Percentiles rank a stretch among this genome's conserved stretches.
phyloP scores from a whole-genome alignment of 1,284 basidiomycete species.

The Earliella scabrosa region DNA sequence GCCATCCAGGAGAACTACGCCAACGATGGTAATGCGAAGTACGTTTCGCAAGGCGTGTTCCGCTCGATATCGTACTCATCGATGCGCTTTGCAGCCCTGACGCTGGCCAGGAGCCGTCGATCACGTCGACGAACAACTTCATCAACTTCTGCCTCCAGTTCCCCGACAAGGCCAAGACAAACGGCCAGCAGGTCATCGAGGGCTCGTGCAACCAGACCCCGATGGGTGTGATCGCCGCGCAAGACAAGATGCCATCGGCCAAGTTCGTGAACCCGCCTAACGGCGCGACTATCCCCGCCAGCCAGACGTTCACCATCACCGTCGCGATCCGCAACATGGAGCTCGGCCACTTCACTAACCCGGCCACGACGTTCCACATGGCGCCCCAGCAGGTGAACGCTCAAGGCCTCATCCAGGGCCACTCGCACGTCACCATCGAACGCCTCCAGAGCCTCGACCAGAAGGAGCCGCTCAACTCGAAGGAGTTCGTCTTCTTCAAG shows the following conservation, averaged over 20 bases:
- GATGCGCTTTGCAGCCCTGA: slow-evolving; percentile 29
- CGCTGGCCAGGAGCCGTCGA: slow-evolving; percentile 45
- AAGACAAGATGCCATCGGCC: slow-evolving; percentile 45
- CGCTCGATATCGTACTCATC: too few relatives aligned
- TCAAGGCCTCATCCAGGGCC: slow-evolving; percentile 40
- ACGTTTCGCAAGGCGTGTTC: too few relatives aligned
- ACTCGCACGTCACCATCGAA: slow-evolving; percentile 62
- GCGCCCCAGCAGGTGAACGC: slow-evolving; percentile 59
- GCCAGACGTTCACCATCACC: slow-evolving; percentile 49
- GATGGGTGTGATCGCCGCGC: slow-evolving; percentile 45
- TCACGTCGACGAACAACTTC: slow-evolving; percentile 62
- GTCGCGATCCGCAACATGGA: slow-evolving; percentile 47
- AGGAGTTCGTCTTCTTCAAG: slow-evolving; percentile 68
- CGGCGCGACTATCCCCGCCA: slow-evolving; percentile 42
- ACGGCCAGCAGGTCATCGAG: slow-evolving; percentile 48
- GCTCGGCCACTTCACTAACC: slow-evolving; percentile 57
- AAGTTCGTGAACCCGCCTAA: slow-evolving; percentile 52
- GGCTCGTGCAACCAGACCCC: slow-evolving; percentile 64
- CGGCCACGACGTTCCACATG: slow-evolving; percentile 53
- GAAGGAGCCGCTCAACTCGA: slow-evolving; percentile 58
- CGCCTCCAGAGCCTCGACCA: slow-evolving; percentile 50
- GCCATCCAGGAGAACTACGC: slow-evolving; percentile 38
- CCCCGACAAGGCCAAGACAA: slow-evolving; percentile 42
- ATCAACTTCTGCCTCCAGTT: slow-evolving; percentile 51
- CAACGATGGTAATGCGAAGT: slow-evolving; percentile 39